Percentiles rank a stretch among this genome's conserved stretches.
phyloP scores from a whole-genome alignment of 805 yeast genomes.

The Wickerhamomyces subpelliculosus region DNA sequence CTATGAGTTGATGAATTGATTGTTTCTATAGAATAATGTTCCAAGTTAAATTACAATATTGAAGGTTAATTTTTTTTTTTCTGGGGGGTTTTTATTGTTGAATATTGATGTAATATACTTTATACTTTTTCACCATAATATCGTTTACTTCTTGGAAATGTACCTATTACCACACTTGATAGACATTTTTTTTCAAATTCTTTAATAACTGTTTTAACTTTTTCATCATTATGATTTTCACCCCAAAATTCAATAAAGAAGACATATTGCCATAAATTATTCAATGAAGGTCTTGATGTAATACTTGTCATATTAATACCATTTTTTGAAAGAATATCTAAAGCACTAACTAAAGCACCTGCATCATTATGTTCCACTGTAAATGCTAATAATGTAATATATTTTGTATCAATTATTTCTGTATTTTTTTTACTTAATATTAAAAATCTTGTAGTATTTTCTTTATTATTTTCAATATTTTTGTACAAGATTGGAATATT shows the following conservation, averaged over 20 bases:
- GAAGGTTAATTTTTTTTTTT: too few species aligned
- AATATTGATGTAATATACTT: not conserved
- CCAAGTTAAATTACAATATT: too few species aligned
- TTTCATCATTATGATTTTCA: slow-evolving; percentile 23
- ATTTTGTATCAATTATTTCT: slow-evolving; percentile 4
- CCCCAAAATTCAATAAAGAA: slow-evolving; percentile 72
- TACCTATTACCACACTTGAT: slow-evolving; percentile 53
- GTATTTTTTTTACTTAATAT: slow-evolving; percentile 42
- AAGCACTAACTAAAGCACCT: slow-evolving; percentile 66
- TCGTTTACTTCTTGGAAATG: slow-evolving; percentile 39
- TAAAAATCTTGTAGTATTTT: slow-evolving; percentile 83
- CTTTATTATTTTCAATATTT: slow-evolving; percentile 63
- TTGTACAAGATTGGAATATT: slow-evolving; percentile 45
- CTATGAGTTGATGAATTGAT: too few species aligned
- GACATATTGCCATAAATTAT: slow-evolving; percentile 70
- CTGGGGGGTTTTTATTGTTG: too few species aligned
- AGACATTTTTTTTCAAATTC: slow-evolving; percentile 39
- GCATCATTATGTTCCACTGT: slow-evolving; percentile 58
- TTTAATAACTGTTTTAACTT: slow-evolving; percentile 28
- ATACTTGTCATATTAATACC: slow-evolving; percentile 64
- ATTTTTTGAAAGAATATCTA: slow-evolving; percentile 47
- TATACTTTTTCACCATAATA: slow-evolving; percentile 21
- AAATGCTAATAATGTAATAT: slow-evolving; percentile 55
- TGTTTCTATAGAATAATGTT: too few species aligned
- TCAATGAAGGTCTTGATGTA: slow-evolving; percentile 68